These are phyloP conservation scores for Saccharomycopsis phalli DNA, from an alignment of 1,139 yeast genomes.

Conservation along the genomic window DNA sequence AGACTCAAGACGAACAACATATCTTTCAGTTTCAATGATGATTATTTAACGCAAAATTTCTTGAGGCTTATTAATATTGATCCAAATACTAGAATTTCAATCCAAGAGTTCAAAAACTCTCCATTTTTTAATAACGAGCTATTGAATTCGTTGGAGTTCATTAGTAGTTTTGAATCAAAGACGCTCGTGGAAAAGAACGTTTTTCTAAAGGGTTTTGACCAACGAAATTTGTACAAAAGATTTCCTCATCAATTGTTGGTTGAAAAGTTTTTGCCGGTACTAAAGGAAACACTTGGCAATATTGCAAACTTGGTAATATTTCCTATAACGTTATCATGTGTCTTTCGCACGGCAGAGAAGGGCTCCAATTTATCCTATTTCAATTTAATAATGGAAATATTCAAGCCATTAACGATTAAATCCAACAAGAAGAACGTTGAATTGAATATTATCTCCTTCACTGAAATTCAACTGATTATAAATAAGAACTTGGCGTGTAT, in stretches of 20 bases:
- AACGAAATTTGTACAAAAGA: conserved; percentile 43
- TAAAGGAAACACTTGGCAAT: conserved; percentile 29
- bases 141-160: conserved; percentile 69
- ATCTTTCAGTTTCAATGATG: conserved; percentile 39
- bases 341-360: conserved; percentile 54
- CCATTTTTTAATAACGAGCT: conserved; percentile 72
- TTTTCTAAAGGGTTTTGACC: conserved; percentile 53
- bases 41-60: conserved; percentile 37
- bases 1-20: conserved; percentile 32
- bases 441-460: conserved; percentile 26
- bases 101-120: conserved; percentile 42
- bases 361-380: conserved; percentile 72
- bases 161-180: conserved; percentile 81
- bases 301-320: conserved; percentile 39
- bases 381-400: conserved; percentile 42
- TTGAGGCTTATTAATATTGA: conserved; percentile 31
- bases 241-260: conserved; percentile 66
- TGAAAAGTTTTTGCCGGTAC: conserved; percentile 66
- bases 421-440: conserved; percentile 34
- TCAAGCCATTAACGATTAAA: conserved; percentile 33
- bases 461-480: conserved; percentile 41
- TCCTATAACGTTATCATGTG: conserved; percentile 45
- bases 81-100: conserved; percentile 38
- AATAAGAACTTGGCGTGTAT: conserved; percentile 44
- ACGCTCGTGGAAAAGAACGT: conserved; percentile 56